Evolutionary conservation across 2,329 filamentous ascomycete species (phyloP).

Genomic region (Thermoascus crustaceus): DNA sequence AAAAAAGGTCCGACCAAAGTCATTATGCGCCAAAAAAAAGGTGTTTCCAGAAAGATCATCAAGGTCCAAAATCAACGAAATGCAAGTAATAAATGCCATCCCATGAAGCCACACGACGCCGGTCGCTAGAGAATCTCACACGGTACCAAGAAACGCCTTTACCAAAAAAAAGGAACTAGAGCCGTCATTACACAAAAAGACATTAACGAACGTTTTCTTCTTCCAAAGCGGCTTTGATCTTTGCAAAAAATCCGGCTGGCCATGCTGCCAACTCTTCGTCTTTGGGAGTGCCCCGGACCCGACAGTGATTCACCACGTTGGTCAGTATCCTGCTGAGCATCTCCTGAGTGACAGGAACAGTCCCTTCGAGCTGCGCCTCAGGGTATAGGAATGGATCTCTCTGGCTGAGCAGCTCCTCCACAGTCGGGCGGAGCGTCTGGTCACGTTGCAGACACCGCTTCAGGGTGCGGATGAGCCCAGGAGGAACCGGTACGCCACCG

Average conservation of each 20-base stretch:
- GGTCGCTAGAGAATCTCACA: too few species aligned
- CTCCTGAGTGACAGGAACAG: slow-evolving; percentile 48
- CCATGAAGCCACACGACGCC: too few species aligned
- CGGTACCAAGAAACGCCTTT: too few species aligned
- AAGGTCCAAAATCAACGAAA: too few species aligned
- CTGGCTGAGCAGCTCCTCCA: slow-evolving; percentile 48
- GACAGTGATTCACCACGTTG: slow-evolving; percentile 53
- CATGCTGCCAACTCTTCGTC: slow-evolving; percentile 47
- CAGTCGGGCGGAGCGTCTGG: slow-evolving; percentile 47
- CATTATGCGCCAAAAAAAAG: not conserved
- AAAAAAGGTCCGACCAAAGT: slow-evolving; percentile 1
- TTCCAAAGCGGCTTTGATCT: slow-evolving; percentile 39
- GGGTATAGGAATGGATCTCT: slow-evolving; percentile 52
- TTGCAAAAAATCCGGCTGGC: slow-evolving; percentile 42
- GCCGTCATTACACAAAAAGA: not conserved
- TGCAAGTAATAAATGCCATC: too few species aligned
- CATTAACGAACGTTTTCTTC: slow-evolving; percentile 24
- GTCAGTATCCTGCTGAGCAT: slow-evolving; percentile 52
- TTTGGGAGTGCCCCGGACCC: slow-evolving; percentile 46
- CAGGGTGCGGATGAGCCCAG: slow-evolving; percentile 48
- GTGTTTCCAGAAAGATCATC: too few species aligned
- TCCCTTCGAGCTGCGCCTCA: slow-evolving; percentile 39
- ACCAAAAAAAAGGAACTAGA: slow-evolving; percentile 2
- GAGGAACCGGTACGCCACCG: slow-evolving; percentile 45
- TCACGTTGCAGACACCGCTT: slow-evolving; percentile 53